These are phyloP conservation scores for Periconia sp. DNA, from an alignment of 2,329 filamentous ascomycete genomes.

Conservation along the genomic window DNA sequence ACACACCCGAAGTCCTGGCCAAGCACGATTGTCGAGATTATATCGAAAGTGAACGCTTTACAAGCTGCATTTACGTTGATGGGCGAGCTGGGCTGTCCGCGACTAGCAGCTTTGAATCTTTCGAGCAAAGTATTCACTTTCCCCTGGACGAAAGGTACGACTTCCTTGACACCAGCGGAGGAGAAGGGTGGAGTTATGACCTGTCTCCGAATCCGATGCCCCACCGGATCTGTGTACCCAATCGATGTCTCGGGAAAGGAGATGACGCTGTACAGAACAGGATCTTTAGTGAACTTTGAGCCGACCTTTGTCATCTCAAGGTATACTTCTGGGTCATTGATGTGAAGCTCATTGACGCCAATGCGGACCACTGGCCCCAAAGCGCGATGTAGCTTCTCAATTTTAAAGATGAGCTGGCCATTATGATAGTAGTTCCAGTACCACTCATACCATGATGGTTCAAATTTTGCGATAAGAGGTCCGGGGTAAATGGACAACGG, in stretches of 20 bases:
- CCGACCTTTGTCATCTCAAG: conserved; percentile 12
- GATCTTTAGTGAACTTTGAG: conserved; percentile 13
- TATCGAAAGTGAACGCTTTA: conserved; percentile 16
- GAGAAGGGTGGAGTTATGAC: conserved; percentile 16
- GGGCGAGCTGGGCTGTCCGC: not conserved
- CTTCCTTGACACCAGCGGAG: conserved; percentile 6
- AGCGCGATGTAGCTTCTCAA: conserved; percentile 8
- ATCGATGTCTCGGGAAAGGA: conserved; percentile 11
- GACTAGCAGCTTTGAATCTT: conserved; percentile 5
- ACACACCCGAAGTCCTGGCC: conserved; percentile 10
- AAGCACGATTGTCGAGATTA: conserved; percentile 11
- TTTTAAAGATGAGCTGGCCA: conserved; percentile 12
- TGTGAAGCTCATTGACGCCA: conserved; percentile 21
- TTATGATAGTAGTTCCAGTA: conserved; percentile 14
- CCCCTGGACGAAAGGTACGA: conserved; percentile 6
- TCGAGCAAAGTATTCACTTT: conserved; percentile 9
- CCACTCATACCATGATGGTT: conserved; percentile 13
- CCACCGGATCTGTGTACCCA: conserved; percentile 8
- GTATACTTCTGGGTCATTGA: conserved; percentile 23
- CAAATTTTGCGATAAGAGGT: conserved; percentile 4
- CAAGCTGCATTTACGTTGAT: conserved; percentile 6
- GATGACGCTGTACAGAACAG: conserved; percentile 15
- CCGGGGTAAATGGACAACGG: conserved; percentile 10
- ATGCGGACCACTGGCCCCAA: conserved; percentile 21
- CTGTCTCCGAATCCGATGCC: conserved; percentile 10